These are phyloP conservation scores for Ceratocystis destructans DNA, from an alignment of 2,329 filamentous ascomycete genomes.

Conservation along the genomic window DNA sequence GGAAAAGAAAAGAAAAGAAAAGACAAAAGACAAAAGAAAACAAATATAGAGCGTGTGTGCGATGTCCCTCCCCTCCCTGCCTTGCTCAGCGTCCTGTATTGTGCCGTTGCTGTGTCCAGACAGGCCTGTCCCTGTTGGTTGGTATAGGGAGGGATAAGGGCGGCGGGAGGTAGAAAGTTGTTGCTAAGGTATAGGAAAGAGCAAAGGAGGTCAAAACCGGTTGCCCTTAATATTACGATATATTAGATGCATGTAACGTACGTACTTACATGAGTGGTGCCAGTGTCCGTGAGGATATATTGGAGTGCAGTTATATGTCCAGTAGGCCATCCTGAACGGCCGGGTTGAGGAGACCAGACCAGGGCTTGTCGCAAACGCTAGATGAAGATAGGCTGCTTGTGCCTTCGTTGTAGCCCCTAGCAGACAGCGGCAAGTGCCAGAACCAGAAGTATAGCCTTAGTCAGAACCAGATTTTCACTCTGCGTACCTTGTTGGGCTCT, in stretches of 20 bases:
- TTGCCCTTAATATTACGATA: neutral
- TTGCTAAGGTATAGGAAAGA: neutral
- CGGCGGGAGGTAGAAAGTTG: neutral
- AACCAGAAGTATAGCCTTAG: neutral
- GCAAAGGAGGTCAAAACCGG: neutral
- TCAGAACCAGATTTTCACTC: neutral
- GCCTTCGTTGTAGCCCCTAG: neutral
- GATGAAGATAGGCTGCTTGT: neutral
- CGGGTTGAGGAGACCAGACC: neutral
- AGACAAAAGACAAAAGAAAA: no score
- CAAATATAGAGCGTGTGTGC: no score
- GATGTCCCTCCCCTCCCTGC: no score
- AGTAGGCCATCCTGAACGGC: neutral
- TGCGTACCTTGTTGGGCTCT: neutral
- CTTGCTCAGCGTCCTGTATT: no score
- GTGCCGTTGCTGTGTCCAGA: no score
- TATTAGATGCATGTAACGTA: neutral
- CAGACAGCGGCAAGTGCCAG: neutral
- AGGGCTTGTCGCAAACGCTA: neutral
- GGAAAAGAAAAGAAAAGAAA: no score
- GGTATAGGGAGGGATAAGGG: neutral
- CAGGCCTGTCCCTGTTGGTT: no score
- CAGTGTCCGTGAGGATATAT: neutral
- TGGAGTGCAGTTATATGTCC: neutral
- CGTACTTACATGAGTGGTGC: neutral